A percentile compares a stretch with the other conserved stretches of the same genome.
phyloP scores from a whole-genome alignment of 2,329 filamentous ascomycete species.

The Aspergillus calidoustus region DNA sequence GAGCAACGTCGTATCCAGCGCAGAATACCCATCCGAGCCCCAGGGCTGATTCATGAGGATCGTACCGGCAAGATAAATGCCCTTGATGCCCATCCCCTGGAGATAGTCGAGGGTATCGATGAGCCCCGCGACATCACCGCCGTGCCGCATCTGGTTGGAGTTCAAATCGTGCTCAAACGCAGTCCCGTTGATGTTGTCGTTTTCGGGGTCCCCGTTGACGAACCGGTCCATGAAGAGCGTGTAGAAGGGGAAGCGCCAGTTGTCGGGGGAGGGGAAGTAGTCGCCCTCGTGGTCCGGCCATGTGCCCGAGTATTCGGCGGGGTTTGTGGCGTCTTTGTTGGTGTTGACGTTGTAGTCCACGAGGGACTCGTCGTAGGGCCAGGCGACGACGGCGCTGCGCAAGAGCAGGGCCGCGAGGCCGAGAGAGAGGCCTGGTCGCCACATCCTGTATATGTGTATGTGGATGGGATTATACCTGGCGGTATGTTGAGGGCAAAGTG shows the following conservation, averaged over 20 bases:
- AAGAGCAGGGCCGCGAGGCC: conserved; percentile 29
- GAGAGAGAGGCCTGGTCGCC: neutral
- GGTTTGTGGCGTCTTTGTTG: conserved; percentile 59
- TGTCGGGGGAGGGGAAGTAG: conserved; percentile 60
- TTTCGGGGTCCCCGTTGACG: conserved; percentile 67
- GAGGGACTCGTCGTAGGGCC: conserved; percentile 56
- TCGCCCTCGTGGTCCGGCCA: conserved; percentile 52
- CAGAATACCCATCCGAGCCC: conserved; percentile 64
- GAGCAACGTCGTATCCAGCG: conserved; percentile 65
- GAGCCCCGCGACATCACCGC: conserved; percentile 63
- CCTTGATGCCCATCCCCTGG: conserved; percentile 67
- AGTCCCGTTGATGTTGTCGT: conserved; percentile 67
- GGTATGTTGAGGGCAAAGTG: too few relatives aligned
- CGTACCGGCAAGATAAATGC: conserved; percentile 65
- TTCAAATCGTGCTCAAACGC: conserved; percentile 64
- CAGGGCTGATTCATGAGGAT: conserved; percentile 68
- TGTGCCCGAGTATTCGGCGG: conserved; percentile 59
- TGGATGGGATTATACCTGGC: too few relatives aligned
- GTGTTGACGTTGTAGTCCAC: conserved; percentile 64
- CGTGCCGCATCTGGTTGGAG: conserved; percentile 66
- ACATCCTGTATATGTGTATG: too few relatives aligned
- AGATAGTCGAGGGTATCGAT: conserved; percentile 68
- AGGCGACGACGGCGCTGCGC: conserved; percentile 29
- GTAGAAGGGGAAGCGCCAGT: conserved; percentile 70
- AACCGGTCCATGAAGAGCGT: conserved; percentile 67